These are phyloP conservation scores for Moricandia arvensis DNA, from an alignment of 345 rosid species.

Conservation along the genomic window DNA sequence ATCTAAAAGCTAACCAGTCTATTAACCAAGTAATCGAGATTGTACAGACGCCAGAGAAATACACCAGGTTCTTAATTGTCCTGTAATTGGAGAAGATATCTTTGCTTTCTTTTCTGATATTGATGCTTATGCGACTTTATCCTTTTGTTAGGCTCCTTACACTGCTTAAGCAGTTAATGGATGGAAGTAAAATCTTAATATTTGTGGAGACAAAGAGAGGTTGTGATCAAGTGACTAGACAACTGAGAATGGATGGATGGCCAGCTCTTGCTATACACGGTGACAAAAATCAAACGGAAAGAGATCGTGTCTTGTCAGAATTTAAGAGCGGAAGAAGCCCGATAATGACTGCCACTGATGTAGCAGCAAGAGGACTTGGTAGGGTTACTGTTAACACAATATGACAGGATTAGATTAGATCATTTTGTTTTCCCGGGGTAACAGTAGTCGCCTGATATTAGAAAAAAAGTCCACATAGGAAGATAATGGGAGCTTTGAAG, in stretches of 20 bases:
- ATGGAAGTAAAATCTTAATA: slow-evolving; percentile 59
- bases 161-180: not conserved
- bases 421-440: no score
- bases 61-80: slow-evolving; percentile 61
- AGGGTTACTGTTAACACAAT: not conserved
- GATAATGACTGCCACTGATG: not conserved
- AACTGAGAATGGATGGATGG: slow-evolving; percentile 99
- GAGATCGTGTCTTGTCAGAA: slow-evolving; percentile 77
- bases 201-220: slow-evolving; percentile 94
- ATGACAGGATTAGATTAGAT: no score
- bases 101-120: not conserved
- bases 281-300: slow-evolving; percentile 90
- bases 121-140: not conserved
- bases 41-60: slow-evolving; percentile 54
- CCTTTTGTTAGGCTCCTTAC: not conserved
- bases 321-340: not conserved
- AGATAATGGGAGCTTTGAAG: no score
- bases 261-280: slow-evolving; percentile 97
- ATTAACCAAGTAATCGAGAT: slow-evolving; percentile 61
- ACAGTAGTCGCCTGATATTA: no score
- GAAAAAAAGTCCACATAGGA: no score
- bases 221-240: slow-evolving; percentile 93
- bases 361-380: not conserved
- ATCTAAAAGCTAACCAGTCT: slow-evolving; percentile 31
- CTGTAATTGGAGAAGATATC: not conserved